These are phyloP conservation scores for Tricholoma sp. DNA, from an alignment of 768 basidiomycete genomes.

Conservation along the genomic window DNA sequence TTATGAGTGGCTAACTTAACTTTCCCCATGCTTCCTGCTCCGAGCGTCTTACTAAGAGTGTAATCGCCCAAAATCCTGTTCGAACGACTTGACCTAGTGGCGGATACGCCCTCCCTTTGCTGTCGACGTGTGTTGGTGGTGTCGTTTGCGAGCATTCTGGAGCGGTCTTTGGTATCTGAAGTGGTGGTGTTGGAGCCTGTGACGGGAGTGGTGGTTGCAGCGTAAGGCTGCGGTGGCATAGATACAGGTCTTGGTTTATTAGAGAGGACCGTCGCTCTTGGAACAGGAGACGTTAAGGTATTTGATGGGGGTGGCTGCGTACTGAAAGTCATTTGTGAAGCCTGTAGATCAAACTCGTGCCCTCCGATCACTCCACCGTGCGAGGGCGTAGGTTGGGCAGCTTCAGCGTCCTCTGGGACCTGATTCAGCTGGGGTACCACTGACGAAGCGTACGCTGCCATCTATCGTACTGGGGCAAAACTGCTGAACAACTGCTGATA, in stretches of 20 bases:
- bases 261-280: conserved; percentile 23
- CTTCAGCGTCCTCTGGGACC: conserved; percentile 43
- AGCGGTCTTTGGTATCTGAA: conserved; percentile 29
- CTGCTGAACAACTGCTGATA: neutral
- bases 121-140: conserved; percentile 20
- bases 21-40: conserved; percentile 98
- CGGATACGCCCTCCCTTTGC: conserved; percentile 22
- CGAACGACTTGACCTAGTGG: conserved; percentile 29
- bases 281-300: conserved; percentile 5
- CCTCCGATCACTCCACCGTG: conserved; percentile 52
- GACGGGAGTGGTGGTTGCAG: conserved; percentile 12
- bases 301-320: conserved; percentile 19
- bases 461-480: conserved; percentile 9
- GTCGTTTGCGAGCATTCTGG: conserved; percentile 17
- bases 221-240: conserved; percentile 62
- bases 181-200: conserved; percentile 20
- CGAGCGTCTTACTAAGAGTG: conserved; percentile 93
- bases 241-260: conserved; percentile 62
- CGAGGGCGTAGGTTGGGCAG: conserved; percentile 38
- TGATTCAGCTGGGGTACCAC: conserved; percentile 42
- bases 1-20: conserved; percentile 94
- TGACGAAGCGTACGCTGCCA: conserved; percentile 47
- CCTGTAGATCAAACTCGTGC: conserved; percentile 64
- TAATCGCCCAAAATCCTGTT: conserved; percentile 86
- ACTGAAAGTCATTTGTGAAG: conserved; percentile 29